phyloP scores from a whole-genome alignment of 208 protist species.

The Trypanosoma rangeli region DNA sequence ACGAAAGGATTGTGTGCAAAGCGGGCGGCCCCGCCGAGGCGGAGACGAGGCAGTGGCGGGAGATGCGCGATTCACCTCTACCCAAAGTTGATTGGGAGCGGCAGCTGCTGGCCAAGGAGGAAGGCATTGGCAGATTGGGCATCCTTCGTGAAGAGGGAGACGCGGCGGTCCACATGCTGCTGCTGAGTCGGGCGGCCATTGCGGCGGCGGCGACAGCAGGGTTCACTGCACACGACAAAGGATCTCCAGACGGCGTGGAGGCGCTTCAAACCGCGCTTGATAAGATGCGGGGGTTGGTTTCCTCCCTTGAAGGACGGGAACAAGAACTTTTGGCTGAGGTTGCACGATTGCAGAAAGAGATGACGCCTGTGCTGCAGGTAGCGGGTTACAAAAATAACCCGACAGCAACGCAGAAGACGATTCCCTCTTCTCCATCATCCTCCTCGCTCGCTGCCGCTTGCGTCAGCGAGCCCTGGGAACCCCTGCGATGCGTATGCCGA shows the following conservation, averaged over 20 bases:
- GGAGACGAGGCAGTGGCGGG: neutral
- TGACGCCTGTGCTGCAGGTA: neutral
- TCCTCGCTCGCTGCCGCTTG: neutral
- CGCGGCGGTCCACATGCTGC: conserved; percentile 1
- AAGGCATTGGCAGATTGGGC: conserved; percentile 17
- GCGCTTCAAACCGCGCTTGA: conserved; percentile 5
- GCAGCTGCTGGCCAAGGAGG: neutral
- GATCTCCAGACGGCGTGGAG: neutral
- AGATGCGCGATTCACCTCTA: neutral
- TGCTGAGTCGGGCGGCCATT: conserved; percentile 1
- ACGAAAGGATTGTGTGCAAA: neutral
- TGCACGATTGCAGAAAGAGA: conserved; percentile 1
- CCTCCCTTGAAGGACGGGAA: conserved; percentile 3
- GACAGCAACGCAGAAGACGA: neutral
- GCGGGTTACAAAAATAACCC: neutral
- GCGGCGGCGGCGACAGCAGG: neutral
- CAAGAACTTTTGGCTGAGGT: conserved; percentile 10
- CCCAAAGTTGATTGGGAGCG: neutral
- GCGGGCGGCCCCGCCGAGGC: neutral
- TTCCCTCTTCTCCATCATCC: too few species aligned
- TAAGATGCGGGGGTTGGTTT: conserved; percentile 4
- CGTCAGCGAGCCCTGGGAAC: conserved; percentile 9
- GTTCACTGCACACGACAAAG: neutral
- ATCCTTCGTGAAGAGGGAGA: conserved; percentile 16
- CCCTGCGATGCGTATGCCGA: conserved; percentile 4